These are phyloP conservation scores for Hypoxylon sp. DNA, from an alignment of 2,329 filamentous ascomycete species.

Conservation along the genomic window DNA sequence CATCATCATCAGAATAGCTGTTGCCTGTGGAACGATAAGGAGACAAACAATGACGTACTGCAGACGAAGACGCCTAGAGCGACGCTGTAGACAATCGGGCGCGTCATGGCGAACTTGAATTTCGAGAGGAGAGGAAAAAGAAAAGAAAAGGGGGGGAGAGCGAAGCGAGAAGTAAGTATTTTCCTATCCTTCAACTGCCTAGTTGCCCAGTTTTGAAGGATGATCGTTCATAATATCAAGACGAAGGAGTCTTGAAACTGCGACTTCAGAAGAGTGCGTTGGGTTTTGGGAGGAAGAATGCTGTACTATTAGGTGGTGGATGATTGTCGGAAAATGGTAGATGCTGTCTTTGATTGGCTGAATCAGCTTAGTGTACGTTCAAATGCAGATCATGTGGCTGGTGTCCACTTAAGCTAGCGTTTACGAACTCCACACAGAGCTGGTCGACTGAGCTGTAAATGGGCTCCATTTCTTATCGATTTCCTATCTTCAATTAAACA, in stretches of 20 bases:
- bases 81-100: conserved; percentile 52
- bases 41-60: conserved; percentile 49
- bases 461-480: too few species aligned
- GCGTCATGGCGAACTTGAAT: conserved; percentile 49
- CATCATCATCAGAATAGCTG: conserved; percentile 12
- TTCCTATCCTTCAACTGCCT: conserved; percentile 20
- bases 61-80: conserved; percentile 53
- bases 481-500: too few species aligned
- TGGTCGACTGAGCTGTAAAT: background rate
- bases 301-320: too few species aligned
- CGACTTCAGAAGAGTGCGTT: conserved; percentile 20
- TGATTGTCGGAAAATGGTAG: conserved; percentile 4
- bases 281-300: conserved; percentile 29
- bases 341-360: background rate
- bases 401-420: conserved; percentile 16
- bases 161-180: background rate
- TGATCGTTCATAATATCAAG: conserved; percentile 21
- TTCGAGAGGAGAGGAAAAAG: background rate
- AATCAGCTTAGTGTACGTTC: conserved; percentile 7
- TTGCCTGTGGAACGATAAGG: conserved; percentile 21
- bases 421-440: conserved; percentile 1
- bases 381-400: conserved; percentile 32
- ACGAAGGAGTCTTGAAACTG: conserved; percentile 8
- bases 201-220: conserved; percentile 11
- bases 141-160: conserved; percentile 1